Percentiles rank a stretch among this genome's conserved stretches.
Conservation (phyloP, 805 yeast species). For the Saccharomycopsis fermentans region DNA sequence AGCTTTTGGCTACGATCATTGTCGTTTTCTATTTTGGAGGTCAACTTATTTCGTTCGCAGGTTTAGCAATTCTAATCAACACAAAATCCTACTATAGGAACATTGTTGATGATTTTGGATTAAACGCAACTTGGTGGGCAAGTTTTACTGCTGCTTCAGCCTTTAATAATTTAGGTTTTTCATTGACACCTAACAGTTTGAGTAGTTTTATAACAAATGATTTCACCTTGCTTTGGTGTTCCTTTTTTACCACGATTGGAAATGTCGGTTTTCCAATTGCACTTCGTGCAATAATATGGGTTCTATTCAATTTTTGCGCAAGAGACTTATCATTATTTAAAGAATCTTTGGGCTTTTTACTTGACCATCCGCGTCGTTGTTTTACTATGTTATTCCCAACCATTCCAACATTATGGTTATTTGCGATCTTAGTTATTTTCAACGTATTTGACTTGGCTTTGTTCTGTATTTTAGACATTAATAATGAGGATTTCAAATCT, state of each 20-base stretch:
- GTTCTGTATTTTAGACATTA: slow-evolving; percentile 68
- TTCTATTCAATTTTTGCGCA: slow-evolving; percentile 48
- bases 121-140: slow-evolving; percentile 88
- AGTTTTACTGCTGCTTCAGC: slow-evolving; percentile 71
- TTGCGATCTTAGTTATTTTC: slow-evolving; percentile 58
- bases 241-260: slow-evolving; percentile 77
- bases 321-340: slow-evolving; percentile 50
- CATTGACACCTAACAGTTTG: slow-evolving; percentile 79
- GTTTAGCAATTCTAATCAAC: slow-evolving; percentile 55
- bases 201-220: slow-evolving; percentile 49
- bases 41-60: slow-evolving; percentile 43
- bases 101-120: slow-evolving; percentile 43
- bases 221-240: slow-evolving; percentile 51
- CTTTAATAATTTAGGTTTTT: slow-evolving; percentile 79
- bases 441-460: slow-evolving; percentile 73
- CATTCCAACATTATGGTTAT: slow-evolving; percentile 91
- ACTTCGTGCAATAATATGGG: slow-evolving; percentile 75
- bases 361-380: slow-evolving; percentile 96
- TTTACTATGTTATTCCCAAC: slow-evolving; percentile 87
- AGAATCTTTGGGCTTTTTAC: slow-evolving; percentile 75
- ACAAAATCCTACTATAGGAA: slow-evolving; percentile 32
- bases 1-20: slow-evolving; percentile 59
- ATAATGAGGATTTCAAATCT: slow-evolving; percentile 38
- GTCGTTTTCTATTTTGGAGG: slow-evolving; percentile 65
- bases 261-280: slow-evolving; percentile 91